Conservation (phyloP, 2,329 filamentous ascomycete genomes). For the Aspergillus quadrilineatus region DNA sequence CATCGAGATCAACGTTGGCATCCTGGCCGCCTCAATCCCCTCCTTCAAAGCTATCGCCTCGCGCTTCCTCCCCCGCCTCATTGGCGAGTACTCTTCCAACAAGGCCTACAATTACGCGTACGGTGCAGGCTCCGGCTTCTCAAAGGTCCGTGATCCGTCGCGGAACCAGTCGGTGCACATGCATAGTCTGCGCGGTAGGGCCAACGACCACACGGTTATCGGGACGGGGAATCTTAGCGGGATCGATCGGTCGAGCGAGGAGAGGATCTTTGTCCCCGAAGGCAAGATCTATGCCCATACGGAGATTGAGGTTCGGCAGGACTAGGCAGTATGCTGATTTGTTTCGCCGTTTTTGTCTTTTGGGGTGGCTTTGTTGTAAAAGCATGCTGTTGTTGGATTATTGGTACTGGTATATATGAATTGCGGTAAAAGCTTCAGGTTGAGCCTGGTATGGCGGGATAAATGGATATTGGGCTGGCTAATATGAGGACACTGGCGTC, state of each 20-base stretch:
- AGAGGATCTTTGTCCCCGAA: constrained; percentile 31
- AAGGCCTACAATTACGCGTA: constrained; percentile 26
- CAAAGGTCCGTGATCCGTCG: constrained; percentile 24
- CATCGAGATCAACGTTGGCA: constrained; percentile 45
- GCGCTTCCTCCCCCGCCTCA: constrained; percentile 45
- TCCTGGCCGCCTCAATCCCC: constrained; percentile 45
- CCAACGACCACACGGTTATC: not conserved
- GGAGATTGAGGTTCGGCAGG: constrained; percentile 27
- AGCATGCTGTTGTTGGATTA: not conserved
- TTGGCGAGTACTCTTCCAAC: constrained; percentile 33
- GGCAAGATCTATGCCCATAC: constrained; percentile 34
- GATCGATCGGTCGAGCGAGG: constrained; percentile 24
- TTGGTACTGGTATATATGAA: not conserved
- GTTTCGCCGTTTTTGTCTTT: not conserved
- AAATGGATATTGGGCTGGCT: not conserved
- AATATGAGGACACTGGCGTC: not conserved
- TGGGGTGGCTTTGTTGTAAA: no score
- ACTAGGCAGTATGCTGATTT: not conserved
- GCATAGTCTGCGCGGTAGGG: not conserved
- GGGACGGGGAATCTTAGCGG: constrained; percentile 25
- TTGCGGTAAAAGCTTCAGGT: not conserved
- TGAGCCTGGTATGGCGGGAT: not conserved
- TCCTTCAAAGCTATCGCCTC: constrained; percentile 43
- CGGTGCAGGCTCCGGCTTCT: constrained; percentile 27
- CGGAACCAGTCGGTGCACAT: not conserved